Evolutionary conservation across 148 eudicot species (phyloP).

Genomic region (Vaccinium corymbosum): DNA sequence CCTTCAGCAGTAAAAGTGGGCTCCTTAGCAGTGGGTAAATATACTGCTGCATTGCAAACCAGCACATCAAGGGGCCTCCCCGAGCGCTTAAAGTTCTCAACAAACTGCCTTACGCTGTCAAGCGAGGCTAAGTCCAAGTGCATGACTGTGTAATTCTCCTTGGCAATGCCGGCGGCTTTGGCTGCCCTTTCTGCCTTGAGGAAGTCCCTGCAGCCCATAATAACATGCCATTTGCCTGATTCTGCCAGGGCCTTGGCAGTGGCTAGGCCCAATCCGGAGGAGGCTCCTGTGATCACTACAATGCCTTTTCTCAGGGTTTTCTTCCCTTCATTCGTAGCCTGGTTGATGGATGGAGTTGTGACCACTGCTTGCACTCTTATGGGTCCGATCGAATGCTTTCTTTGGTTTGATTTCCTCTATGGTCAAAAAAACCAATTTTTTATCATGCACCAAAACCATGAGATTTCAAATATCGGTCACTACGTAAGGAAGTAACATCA

Average conservation of each 20-base stretch:
- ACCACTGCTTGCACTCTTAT: conserved; percentile 50
- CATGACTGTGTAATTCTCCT: conserved; percentile 74
- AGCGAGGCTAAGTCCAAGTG: conserved; percentile 88
- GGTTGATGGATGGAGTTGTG: conserved; percentile 45
- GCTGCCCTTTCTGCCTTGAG: conserved; percentile 88
- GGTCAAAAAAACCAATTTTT: background rate
- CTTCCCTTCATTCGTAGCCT: conserved; percentile 40
- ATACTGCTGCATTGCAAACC: conserved; percentile 89
- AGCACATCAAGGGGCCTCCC: conserved; percentile 69
- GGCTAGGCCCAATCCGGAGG: conserved; percentile 87
- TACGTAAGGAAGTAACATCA: background rate
- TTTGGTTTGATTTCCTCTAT: conserved; percentile 22
- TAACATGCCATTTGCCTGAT: conserved; percentile 83
- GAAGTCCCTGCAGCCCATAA: conserved; percentile 91
- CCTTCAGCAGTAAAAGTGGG: conserved; percentile 81
- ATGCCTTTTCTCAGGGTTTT: conserved; percentile 73
- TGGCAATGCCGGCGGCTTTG: conserved; percentile 65
- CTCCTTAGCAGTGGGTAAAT: conserved; percentile 70
- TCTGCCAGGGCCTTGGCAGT: conserved; percentile 87
- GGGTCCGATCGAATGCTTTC: conserved; percentile 24
- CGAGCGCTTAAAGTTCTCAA: conserved; percentile 60
- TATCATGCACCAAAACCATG: background rate
- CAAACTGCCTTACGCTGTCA: conserved; percentile 87
- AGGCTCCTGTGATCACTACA: conserved; percentile 89
- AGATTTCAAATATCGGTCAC: background rate